Conservation (phyloP, 441 rosid genomes). For the Kokia cookei region DNA sequence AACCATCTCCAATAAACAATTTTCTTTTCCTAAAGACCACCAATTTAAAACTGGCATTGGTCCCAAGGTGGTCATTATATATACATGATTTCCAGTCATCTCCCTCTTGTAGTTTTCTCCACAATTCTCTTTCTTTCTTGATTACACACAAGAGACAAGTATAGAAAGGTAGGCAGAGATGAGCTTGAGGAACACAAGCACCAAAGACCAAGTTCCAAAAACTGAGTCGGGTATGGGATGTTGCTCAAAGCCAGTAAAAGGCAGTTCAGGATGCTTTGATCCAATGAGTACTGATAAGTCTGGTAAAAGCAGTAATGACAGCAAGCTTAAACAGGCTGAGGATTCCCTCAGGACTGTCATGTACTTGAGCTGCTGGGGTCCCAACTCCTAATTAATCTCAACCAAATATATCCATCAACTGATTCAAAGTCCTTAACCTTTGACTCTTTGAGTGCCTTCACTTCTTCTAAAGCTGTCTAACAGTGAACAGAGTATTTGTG, state of each 20-base stretch:
- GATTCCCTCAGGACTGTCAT: constrained; percentile 42
- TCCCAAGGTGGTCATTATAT: neutral
- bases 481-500: neutral
- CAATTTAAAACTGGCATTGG: neutral
- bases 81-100: neutral
- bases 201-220: constrained; percentile 14
- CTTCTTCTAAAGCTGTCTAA: neutral
- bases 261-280: constrained; percentile 6
- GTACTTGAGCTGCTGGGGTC: constrained; percentile 44
- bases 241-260: constrained; percentile 18
- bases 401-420: neutral
- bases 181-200: constrained; percentile 10
- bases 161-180: neutral
- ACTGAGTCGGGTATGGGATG: neutral
- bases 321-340: constrained; percentile 21
- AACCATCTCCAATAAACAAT: neutral
- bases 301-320: constrained; percentile 1
- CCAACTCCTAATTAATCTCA: constrained; percentile 6
- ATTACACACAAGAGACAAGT: neutral
- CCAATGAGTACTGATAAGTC: neutral
- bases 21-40: neutral
- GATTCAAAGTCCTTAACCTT: neutral
- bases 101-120: neutral
- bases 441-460: neutral
- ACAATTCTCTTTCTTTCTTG: neutral